Evolutionary conservation across 2,329 filamentous ascomycete genomes (phyloP), one percentile per base, ranked within the genome.

Genomic region (Sarocladiaceae sp.): DNA sequence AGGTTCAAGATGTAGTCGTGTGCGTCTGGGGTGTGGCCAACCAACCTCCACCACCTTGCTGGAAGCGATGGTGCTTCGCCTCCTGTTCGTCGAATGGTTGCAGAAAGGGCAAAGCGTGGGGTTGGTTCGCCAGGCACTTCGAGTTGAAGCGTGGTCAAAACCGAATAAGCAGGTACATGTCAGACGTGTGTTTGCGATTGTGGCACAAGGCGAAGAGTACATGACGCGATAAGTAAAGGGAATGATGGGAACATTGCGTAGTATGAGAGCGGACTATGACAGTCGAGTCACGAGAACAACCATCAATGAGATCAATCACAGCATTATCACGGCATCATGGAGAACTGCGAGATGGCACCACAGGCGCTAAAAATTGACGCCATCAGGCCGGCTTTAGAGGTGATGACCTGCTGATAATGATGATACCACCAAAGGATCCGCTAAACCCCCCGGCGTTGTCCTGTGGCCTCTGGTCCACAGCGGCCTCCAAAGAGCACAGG

Each of bases 321-420:
- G 26, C 37, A 24, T 41, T 24, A 41, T 41, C 37, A 41, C n/a
- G n/a, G 37, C 23, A 41, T 41, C 37, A 41, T 41, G 13, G 9
- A 41, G 26, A 16, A 41, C 29, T 41, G 23, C 24, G 37, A 15
- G 24, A 41, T 41, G 21, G 37, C 37, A 41, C 37, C 37, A 41
- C 37, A 12, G 37, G 24, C 37, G 37, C 37, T 41, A 41, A 19
- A n/a, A 5, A 21, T 41, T 24, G 24, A 41, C 37, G 37, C 37
- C 37, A 41, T 41, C 24, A 27, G 37, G n/a, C 24, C 3, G 26
- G 37, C 37, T 16, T 41, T 15, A 4, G 12, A 9, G 34, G 20
- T 24, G 33, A 35, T 18, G 18, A 15, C 21, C 18, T 35, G 26
- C 26, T 29, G 33, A 13, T n/a, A n/a, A n/a, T n/a, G n/a, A n/a